A percentile compares a stretch with the other conserved stretches of the same genome.
Conservation (phyloP, 2,329 filamentous ascomycete genomes). For the Lojkania enalia region DNA sequence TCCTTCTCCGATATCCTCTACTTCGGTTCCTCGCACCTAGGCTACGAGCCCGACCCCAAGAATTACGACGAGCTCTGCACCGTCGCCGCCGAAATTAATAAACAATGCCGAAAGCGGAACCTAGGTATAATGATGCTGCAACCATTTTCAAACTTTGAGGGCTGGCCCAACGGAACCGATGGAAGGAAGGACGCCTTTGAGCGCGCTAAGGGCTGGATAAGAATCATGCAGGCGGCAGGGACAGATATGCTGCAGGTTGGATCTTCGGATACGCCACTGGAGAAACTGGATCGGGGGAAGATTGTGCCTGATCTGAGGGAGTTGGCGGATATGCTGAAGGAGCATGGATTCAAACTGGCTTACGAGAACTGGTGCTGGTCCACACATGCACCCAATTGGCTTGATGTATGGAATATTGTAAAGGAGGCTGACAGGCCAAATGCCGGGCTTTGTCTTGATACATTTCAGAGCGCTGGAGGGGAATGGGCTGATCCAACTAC, state of each 20-base stretch:
- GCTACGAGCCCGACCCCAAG: conserved; percentile 56
- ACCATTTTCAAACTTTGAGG: conserved; percentile 77
- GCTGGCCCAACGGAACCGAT: conserved; percentile 63
- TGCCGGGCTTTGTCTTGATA: conserved; percentile 75
- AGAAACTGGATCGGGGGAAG: conserved; percentile 56
- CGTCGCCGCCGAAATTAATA: conserved; percentile 59
- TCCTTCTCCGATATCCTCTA: conserved; percentile 72
- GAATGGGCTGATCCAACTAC: conserved; percentile 76
- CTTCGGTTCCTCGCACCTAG: conserved; percentile 60
- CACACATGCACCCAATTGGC: conserved; percentile 69
- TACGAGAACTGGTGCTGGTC: conserved; percentile 88
- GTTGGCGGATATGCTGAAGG: conserved; percentile 58
- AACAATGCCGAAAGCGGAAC: conserved; percentile 57
- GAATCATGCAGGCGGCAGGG: conserved; percentile 70
- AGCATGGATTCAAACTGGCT: conserved; percentile 63
- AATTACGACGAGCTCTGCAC: conserved; percentile 63
- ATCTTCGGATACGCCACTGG: conserved; percentile 63
- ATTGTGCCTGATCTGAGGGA: conserved; percentile 65
- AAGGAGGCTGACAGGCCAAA: conserved; percentile 64
- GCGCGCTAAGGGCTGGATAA: conserved; percentile 67
- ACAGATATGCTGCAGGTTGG: conserved; percentile 70
- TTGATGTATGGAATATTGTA: conserved; percentile 70
- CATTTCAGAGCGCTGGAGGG: conserved; percentile 72
- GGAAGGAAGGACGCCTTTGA: conserved; percentile 66
- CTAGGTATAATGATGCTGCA: conserved; percentile 72